phyloP scores from a whole-genome alignment of 352 stramenopile genomes.

The Peronospora farinosa region DNA sequence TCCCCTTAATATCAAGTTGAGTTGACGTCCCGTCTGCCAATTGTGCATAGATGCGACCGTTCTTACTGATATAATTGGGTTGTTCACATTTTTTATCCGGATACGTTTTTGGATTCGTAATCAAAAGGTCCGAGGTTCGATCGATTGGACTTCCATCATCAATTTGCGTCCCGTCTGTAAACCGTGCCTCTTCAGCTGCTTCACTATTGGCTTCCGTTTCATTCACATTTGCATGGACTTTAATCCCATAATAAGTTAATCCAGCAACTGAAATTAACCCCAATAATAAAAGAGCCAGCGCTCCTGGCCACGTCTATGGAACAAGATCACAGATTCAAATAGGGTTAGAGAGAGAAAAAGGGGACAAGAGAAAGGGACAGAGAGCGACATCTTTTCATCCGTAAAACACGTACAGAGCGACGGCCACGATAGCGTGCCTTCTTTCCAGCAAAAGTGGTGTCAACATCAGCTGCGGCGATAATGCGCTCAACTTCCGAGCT shows the following conservation, averaged over 20 bases:
- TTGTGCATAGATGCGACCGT: constrained; percentile 59
- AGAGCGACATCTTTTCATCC: not conserved
- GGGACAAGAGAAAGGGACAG: not conserved
- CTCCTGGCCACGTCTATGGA: constrained; percentile 67
- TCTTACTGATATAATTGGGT: constrained; percentile 78
- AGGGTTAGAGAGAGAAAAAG: not conserved
- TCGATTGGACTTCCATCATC: constrained; percentile 48
- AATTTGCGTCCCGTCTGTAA: constrained; percentile 57
- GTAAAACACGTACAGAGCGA: constrained; percentile 38
- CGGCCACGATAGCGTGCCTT: constrained; percentile 65
- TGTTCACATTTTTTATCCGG: constrained; percentile 66
- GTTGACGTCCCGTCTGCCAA: constrained; percentile 46
- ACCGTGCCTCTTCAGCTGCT: constrained; percentile 40
- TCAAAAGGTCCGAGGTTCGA: constrained; percentile 37
- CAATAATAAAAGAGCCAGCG: constrained; percentile 55
- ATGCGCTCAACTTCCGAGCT: constrained; percentile 80
- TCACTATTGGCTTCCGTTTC: constrained; percentile 40
- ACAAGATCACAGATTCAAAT: not conserved
- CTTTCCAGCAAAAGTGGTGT: constrained; percentile 76
- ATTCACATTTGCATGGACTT: constrained; percentile 56
- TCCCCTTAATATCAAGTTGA: constrained; percentile 76
- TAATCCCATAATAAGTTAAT: constrained; percentile 71
- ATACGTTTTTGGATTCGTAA: constrained; percentile 72
- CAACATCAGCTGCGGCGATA: constrained; percentile 68
- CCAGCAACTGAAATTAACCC: constrained; percentile 51